These are phyloP conservation scores for Hericium rajendrae DNA, from an alignment of 768 basidiomycete species.

Conservation along the genomic window DNA sequence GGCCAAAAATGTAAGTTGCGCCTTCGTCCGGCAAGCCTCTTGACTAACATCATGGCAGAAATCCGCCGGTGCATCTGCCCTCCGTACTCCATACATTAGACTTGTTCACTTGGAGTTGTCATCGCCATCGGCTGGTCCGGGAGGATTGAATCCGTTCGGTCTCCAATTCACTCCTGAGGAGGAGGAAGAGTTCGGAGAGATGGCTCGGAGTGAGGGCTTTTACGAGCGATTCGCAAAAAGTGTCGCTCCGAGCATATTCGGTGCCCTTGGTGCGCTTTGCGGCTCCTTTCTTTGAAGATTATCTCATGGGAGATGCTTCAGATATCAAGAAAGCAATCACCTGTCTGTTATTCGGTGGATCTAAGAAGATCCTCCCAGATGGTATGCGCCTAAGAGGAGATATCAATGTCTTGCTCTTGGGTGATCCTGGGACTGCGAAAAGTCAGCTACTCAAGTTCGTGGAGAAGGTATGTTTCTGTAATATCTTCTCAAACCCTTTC, in stretches of 20 bases:
- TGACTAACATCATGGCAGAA: conserved; percentile 34
- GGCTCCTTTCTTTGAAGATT: not conserved
- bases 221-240: conserved; percentile 92
- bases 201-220: conserved; percentile 81
- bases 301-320: conserved; percentile 20
- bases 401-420: conserved; percentile 92
- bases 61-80: conserved; percentile 74
- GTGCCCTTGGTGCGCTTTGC: conserved; percentile 64
- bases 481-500: not conserved
- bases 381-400: conserved; percentile 96
- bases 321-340: conserved; percentile 98
- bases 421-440: conserved; percentile 98
- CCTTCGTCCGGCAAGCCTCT: not conserved
- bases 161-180: conserved; percentile 89
- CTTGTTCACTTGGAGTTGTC: conserved; percentile 89
- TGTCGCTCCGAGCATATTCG: conserved; percentile 95
- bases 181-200: conserved; percentile 91
- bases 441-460: conserved; percentile 97
- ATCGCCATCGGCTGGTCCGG: conserved; percentile 56
- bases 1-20: conserved; percentile 58
- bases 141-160: conserved; percentile 77
- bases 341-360: conserved; percentile 94
- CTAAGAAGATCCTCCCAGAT: conserved; percentile 94
- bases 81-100: conserved; percentile 91
- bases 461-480: conserved; percentile 56